Percentiles rank a stretch among this genome's conserved stretches.
Evolutionary conservation across 2,329 filamentous ascomycete genomes (phyloP).

Genomic region (Chaetomiaceae sp.): DNA sequence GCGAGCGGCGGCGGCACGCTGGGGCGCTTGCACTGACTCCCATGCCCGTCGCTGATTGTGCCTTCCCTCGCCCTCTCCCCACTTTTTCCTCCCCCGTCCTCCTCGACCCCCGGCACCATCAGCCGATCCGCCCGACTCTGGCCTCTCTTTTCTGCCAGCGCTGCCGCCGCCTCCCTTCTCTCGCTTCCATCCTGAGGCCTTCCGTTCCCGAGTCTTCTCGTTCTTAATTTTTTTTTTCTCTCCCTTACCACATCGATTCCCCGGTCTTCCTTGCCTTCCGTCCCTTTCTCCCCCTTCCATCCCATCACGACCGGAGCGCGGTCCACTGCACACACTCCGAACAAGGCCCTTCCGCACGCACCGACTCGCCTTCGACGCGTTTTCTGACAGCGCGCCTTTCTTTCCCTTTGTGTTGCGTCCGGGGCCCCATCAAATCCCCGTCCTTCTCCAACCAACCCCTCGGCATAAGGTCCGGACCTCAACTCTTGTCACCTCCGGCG

Average conservation of each 20-base stretch:
- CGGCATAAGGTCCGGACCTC: slow-evolving; percentile 18
- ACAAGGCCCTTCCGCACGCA: no score
- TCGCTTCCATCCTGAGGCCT: slow-evolving; percentile 25
- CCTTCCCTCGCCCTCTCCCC: slow-evolving; percentile 18
- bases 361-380: neutral
- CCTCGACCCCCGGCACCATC: slow-evolving; percentile 26
- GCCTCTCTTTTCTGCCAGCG: slow-evolving; percentile 20
- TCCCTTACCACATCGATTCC: slow-evolving; percentile 24
- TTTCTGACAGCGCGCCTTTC: neutral
- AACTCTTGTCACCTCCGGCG: slow-evolving; percentile 13
- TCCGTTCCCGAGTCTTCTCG: slow-evolving; percentile 24
- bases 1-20: slow-evolving; percentile 7
- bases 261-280: slow-evolving; percentile 17
- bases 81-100: slow-evolving; percentile 24
- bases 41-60: slow-evolving; percentile 10
- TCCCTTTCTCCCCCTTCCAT: slow-evolving; percentile 8
- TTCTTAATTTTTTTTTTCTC: slow-evolving; percentile 23
- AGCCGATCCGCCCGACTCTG: slow-evolving; percentile 28
- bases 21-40: slow-evolving; percentile 7
- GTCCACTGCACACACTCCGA: neutral
- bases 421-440: slow-evolving; percentile 14
- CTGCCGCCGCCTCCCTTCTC: slow-evolving; percentile 27
- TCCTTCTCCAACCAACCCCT: no score
- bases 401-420: slow-evolving; percentile 15
- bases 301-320: slow-evolving; percentile 11